A percentile compares a stretch with the other conserved stretches of the same genome.
Conservation (phyloP, 75 land plant genomes). For the Pinus tabuliformis region DNA sequence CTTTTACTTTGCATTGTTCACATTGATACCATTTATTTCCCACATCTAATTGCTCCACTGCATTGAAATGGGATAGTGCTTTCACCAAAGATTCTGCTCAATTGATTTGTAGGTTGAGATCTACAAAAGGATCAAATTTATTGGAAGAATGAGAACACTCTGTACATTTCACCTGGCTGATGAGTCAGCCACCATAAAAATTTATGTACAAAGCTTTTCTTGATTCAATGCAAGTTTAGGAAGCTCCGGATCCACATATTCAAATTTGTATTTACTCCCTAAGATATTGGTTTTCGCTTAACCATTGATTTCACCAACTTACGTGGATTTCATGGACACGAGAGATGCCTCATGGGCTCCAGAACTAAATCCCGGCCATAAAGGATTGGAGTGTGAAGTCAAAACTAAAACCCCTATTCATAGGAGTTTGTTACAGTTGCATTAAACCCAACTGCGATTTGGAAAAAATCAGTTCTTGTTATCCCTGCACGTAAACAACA, state of each 20-base stretch:
- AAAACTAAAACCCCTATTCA: too few relatives aligned
- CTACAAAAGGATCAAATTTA: constrained; percentile 86
- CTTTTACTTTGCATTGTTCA: constrained; percentile 76
- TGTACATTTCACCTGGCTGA: constrained; percentile 89
- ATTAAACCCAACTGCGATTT: too few relatives aligned
- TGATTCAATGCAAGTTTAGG: too few relatives aligned
- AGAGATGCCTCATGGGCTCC: too few relatives aligned
- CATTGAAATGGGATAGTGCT: constrained; percentile 70
- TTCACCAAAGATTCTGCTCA: constrained; percentile 77
- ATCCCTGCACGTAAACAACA: constrained; percentile 73
- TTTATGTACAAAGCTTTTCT: constrained; percentile 77
- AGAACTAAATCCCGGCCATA: too few relatives aligned
- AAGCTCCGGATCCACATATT: too few relatives aligned
- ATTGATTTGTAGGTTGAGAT: constrained; percentile 80
- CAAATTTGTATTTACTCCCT: too few relatives aligned
- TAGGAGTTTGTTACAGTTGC: too few relatives aligned
- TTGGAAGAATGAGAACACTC: constrained; percentile 76
- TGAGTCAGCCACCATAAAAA: constrained; percentile 89
- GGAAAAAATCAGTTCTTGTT: constrained; percentile 11
- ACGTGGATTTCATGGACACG: too few relatives aligned
- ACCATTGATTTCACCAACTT: too few relatives aligned
- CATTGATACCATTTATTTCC: constrained; percentile 75
- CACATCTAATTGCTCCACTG: constrained; percentile 71
- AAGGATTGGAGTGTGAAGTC: too few relatives aligned
- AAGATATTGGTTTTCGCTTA: too few relatives aligned